Evolutionary conservation across 148 eudicot genomes (phyloP), one percentile per base, ranked within the genome.

Genomic region (Selenicereus undatus): DNA sequence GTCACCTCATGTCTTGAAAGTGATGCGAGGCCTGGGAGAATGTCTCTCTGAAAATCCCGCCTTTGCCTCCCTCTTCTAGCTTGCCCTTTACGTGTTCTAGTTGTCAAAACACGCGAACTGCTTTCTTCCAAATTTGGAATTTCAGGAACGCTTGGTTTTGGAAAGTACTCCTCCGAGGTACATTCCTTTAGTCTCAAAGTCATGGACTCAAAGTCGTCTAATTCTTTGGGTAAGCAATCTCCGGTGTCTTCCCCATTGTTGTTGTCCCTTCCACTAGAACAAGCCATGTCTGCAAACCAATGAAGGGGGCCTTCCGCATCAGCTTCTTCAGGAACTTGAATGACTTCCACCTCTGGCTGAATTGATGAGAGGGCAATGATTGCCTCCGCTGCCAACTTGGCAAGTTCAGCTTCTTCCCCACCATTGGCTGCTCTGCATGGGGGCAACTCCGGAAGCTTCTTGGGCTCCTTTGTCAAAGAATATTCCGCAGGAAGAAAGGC

Each of bases 41-140:
- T 91, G 86, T 95, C 97, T 78, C 94, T 88, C 81, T 89, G 97
- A 71, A 95, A 95, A 78, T 95, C 97, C 84, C 92, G 87, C 82
- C 85, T 83, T 65, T 87, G 96, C 86, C 94, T 93, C 73, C 93
- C 98, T 80, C 97, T 90, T 79, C 98, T 88, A 48, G 88, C 81
- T 11, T 73, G 93, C 26, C 93, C 95, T 76, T 81, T 93, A 6
- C 93, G 85, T 17, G 90, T 35, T 65, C 91, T 88, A n/a, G 50
- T 88, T 8, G 81, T 80, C 73, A 87, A 24, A 4, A 79, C 26
- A 77, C 58, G 75, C 10, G 78, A 32, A 52, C 89, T 87, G 35
- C 71, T 13, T 76, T 87, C 97, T 68, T 87, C 91, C 39, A 82
- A 32, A 13, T 82, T 80, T 36, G 70, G 85, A 76, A 85, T 60